Base-by-base conservation (phyloP, 1,139 yeast species). In the Sugiyamaella neomexicana region DNA sequence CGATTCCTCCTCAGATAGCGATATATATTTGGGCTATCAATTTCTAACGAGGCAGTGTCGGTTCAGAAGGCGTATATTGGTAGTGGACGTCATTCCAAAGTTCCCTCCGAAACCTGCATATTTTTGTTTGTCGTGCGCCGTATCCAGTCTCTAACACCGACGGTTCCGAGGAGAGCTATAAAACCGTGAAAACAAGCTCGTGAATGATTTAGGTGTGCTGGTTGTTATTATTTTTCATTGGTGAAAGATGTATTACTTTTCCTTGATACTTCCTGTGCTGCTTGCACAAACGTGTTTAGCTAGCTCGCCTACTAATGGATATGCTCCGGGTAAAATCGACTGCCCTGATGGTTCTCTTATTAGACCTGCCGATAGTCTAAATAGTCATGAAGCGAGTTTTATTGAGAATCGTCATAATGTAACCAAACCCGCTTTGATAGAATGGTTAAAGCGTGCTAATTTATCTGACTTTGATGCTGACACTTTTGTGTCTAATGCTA, bases 401-500 rank as follows among this genome's bases (percentile, higher is more conserved):
- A 58, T 67, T 17, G 46, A 55, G 8, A 63, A 61, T 40, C 66
- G 96, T 63, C 84, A 82, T 57, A 66, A 71, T 41, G 68, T 77
- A 49, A 80, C 91, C 1, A 76, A 76, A 53, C 75, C 72, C 8
- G 81, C 83, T 16, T 72, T 89, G 55, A 70, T 72, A 36, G 75
- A 76, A 36, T 89, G 83, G 67, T 72, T 89, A 51, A 70, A 75
- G 8, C 74, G 80, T 17, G 81, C 88, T 3, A 81, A 83, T 53
- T 65, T 86, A 63, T 72, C 80, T 5, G 85, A 81, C 63, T 84
- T 88, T 62, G 80, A 83, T 62, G 79, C 81, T 1, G 72, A 71
- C 16, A 62, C 66, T 2, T 83, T 81, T 62, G 66, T 86, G 55
- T 67, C 72, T 55, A 63, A 73, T 69, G 58, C 69, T 44, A 72